phyloP scores from a whole-genome alignment of 169 alveolate species.

The Cryptosporidium sp. region DNA sequence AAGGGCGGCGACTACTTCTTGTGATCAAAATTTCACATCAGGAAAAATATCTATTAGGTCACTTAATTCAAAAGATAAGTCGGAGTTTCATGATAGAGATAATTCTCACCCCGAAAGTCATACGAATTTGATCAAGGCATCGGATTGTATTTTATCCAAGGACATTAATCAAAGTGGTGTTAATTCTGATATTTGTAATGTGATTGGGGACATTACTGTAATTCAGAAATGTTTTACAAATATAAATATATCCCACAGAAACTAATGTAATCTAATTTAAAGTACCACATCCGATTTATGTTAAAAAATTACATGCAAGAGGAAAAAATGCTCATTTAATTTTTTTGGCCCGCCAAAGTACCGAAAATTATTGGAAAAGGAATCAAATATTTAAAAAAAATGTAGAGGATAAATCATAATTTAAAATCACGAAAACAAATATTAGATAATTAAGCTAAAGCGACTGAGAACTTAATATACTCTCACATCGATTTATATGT shows the following conservation, averaged over 20 bases:
- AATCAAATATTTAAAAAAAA: too few relatives aligned
- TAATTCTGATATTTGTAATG: conserved; percentile 34
- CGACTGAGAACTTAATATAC: not conserved
- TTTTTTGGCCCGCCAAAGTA: not conserved
- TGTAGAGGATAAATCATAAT: not conserved
- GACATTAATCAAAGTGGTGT: not conserved
- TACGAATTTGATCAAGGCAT: conserved; percentile 4
- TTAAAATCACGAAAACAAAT: too few relatives aligned
- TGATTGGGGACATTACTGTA: conserved; percentile 63
- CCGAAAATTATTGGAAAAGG: not conserved
- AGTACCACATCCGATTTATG: not conserved
- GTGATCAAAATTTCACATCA: not conserved
- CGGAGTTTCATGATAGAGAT: not conserved
- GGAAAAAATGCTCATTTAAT: not conserved
- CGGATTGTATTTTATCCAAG: conserved; percentile 42
- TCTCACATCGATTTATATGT: not conserved
- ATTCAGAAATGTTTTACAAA: conserved; percentile 50
- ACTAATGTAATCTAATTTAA: not conserved
- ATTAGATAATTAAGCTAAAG: too few relatives aligned
- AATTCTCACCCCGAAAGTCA: not conserved
- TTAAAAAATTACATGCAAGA: not conserved
- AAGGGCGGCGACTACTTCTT: not conserved
- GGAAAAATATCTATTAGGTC: not conserved
- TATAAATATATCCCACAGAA: not conserved
- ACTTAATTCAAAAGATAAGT: not conserved